phyloP scores from a whole-genome alignment of 768 basidiomycete species.

The Auriscalpium microsporum region DNA sequence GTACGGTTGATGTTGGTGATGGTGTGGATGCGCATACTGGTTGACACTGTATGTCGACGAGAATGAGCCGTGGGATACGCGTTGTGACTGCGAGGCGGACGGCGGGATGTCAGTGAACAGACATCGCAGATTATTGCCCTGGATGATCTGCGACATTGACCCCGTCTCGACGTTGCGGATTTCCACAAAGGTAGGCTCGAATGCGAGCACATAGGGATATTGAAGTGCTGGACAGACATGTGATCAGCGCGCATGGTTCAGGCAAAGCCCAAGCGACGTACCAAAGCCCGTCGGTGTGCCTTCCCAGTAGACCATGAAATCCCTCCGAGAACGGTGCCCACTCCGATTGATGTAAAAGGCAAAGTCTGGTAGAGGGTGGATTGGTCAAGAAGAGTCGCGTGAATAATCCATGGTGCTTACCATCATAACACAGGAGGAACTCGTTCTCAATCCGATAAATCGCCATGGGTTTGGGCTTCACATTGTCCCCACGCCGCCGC shows the following conservation, averaged over 20 bases:
- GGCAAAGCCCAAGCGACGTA: conserved; percentile 31
- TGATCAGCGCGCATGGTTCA: neutral
- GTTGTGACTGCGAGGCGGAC: conserved; percentile 57
- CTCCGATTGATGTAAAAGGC: conserved; percentile 98
- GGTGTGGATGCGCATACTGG: neutral
- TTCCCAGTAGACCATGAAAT: conserved; percentile 97
- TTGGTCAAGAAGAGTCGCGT: neutral
- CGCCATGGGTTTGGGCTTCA: conserved; percentile 87
- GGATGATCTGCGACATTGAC: conserved; percentile 86
- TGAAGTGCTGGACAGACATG: conserved; percentile 64
- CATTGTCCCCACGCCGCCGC: conserved; percentile 68
- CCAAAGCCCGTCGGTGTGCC: conserved; percentile 91
- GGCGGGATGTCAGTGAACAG: conserved; percentile 93
- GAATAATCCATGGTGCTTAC: conserved; percentile 35
- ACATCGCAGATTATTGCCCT: conserved; percentile 81
- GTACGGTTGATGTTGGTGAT: neutral
- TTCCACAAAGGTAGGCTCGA: conserved; percentile 95
- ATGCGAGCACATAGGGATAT: conserved; percentile 93
- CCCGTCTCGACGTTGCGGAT: conserved; percentile 94
- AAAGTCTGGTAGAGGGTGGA: conserved; percentile 75
- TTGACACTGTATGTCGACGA: conserved; percentile 4
- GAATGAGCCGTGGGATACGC: conserved; percentile 16
- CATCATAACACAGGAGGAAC: conserved; percentile 95
- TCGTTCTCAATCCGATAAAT: conserved; percentile 96
- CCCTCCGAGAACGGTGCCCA: conserved; percentile 80